Evolutionary conservation across 116 monocot genomes (phyloP), one percentile per base, ranked within the genome.

Genomic region (Thalassia testudinum): DNA sequence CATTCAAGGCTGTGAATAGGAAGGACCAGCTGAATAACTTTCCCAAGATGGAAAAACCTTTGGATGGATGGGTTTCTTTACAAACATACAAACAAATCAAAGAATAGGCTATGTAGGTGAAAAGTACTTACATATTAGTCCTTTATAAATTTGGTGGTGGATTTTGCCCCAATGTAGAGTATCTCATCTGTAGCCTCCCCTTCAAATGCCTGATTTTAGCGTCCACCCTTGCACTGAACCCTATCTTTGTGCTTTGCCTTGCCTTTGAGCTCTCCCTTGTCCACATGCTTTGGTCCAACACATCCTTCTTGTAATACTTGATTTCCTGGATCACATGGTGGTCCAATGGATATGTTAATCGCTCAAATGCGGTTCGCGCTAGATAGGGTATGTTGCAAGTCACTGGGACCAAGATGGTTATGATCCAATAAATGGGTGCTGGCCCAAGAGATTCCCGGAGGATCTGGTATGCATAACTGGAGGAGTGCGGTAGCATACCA

Each of bases 241-340:
- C 83, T 21, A 88, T 82, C 66, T 88, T 88, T 0, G 83, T 88
- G 38, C 70, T 53, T 54, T 79, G 75, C 34, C 79, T 66, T 1
- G 87, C 87, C 56, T 79, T 79, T 0, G 79, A 76, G 8, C 74
- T 50, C 58, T 88, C 87, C 59, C 83, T 75, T 21, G 70, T 76
- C 83, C 87, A 88, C 83, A 88, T 88, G n/a, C 57, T 50, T 19
- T 73, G 69, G 50, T 88, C 87, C 59, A 66, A 69, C 8, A 82
- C 45, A 60, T 82, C 83, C 62, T 83, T 79, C 60, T 61, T 76
- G 37, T 56, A 87, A 57, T 71, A 66, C 63, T 87, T 87, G 30
- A 87, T 87, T 67, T 87, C 87, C 26, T 82, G 87, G 17, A 82
- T 88, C 44, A 88, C 76, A 71, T 88, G 87, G 64, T 82, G 87